A percentile compares a stretch with the other conserved stretches of the same genome.
Evolutionary conservation across 1,284 basidiomycete genomes (phyloP).

Genomic region (Ceratobasidium sp.): DNA sequence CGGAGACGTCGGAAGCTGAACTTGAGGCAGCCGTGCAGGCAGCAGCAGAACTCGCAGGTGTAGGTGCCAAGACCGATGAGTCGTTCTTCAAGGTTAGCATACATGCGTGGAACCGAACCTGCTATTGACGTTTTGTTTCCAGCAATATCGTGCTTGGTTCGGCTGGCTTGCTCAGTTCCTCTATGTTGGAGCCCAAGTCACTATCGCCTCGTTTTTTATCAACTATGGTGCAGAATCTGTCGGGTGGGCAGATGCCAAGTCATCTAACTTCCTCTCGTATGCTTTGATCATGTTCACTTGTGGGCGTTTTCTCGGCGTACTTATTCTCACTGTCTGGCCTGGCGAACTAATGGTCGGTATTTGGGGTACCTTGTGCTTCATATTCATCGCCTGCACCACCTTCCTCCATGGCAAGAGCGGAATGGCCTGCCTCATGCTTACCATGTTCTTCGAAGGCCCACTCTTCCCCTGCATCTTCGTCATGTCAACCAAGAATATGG

Average conservation of each 20-base stretch:
- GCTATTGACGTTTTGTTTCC: slow-evolving; percentile 1
- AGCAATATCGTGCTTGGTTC: slow-evolving; percentile 47
- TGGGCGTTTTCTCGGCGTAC: slow-evolving; percentile 55
- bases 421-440: slow-evolving; percentile 58
- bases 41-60: slow-evolving; percentile 50
- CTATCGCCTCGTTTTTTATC: slow-evolving; percentile 61
- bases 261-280: slow-evolving; percentile 58
- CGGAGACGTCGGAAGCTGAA: slow-evolving; percentile 60
- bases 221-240: slow-evolving; percentile 58
- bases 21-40: slow-evolving; percentile 54
- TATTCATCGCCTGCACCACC: slow-evolving; percentile 57
- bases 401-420: slow-evolving; percentile 56
- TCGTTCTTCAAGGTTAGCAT: slow-evolving; percentile 56
- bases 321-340: slow-evolving; percentile 56
- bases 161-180: slow-evolving; percentile 58
- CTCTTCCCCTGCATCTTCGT: slow-evolving; percentile 58
- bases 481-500: slow-evolving; percentile 57
- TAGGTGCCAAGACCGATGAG: slow-evolving; percentile 51
- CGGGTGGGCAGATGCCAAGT: slow-evolving; percentile 52
- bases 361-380: slow-evolving; percentile 54
- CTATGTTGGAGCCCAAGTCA: slow-evolving; percentile 61
- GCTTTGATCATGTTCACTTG: slow-evolving; percentile 52
- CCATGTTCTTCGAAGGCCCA: slow-evolving; percentile 60
- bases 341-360: slow-evolving; percentile 56
- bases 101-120: neutral